Base-by-base conservation (phyloP, 768 basidiomycete species). In the Clitopilus passeckerianus region DNA sequence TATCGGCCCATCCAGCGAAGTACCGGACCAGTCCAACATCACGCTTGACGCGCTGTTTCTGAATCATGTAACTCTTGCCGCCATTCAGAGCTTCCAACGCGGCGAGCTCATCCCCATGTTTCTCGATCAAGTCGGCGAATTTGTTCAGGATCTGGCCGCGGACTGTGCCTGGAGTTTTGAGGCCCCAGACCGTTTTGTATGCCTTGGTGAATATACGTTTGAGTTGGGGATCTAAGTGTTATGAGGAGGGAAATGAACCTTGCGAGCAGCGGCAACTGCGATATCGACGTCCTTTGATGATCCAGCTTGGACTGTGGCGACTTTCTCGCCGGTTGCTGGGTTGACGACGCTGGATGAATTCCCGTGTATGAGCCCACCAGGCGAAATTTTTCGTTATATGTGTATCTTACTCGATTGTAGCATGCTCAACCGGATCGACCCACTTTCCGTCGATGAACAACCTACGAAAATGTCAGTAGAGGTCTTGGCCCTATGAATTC, bases 1-100 rank as follows among this genome's bases (percentile, higher is more conserved):
- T 96, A 77, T 95, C 94, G 22, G 93, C 91, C 86, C 91, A 91
- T n/a, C 94, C 95, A 43, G 86, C 91, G 66, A 89, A 98, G 74
- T 95, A 96, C 35, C 84, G 77, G 63, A 93, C 70, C 30, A 76
- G 75, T 22, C 70, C 74, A 59, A 86, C 33, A 24, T 6, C 20
- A 2, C 53, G 7, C 16, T 16, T 22, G 8, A 53, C 15, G 6
- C n/a, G 22, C 5, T 53, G 53, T 33, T 53, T n/a, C 53, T 53
- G 33, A 22, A 15, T 9, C 4, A 53, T 16, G 16, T 15, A 53
- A 24, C 77, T 0, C 37, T 41, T 41, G 3, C 37, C 68, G 24
- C 60, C 64, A 43, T 70, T 54, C 14, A 70, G 46, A 6, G 63
- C 56, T 56, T 72, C 70, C 2, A 70, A 59, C 0, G 68, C 68